Percentiles rank a stretch among this genome's conserved stretches.
Evolutionary conservation across 257 asterid species (phyloP).

Genomic region (Solanum chiquidenum): DNA sequence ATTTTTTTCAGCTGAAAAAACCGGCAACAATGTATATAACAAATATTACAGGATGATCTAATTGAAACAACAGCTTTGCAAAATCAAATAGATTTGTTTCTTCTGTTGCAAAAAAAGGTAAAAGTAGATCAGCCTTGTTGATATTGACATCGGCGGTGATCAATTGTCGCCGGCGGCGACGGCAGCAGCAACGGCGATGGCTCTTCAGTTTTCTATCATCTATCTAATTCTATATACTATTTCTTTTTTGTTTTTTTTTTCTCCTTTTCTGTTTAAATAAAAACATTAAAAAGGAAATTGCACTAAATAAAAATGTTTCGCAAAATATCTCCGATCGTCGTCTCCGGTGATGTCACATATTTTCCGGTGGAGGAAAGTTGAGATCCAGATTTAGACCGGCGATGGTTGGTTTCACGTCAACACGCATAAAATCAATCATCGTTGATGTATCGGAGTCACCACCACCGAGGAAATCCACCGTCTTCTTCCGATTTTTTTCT

Average conservation of each 20-base stretch:
- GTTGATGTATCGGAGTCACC: constrained; percentile 12
- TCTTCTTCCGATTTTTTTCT: background rate
- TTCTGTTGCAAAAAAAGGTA: background rate
- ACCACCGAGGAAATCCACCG: constrained; percentile 1
- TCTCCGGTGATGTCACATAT: background rate
- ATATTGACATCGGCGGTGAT: background rate
- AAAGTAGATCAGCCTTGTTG: background rate
- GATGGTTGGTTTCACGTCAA: background rate
- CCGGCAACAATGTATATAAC: background rate
- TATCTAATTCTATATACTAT: background rate
- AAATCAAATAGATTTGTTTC: background rate
- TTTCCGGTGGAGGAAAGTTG: constrained; percentile 14
- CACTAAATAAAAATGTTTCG: background rate
- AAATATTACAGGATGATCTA: background rate
- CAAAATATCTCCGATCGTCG: background rate
- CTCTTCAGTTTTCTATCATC: background rate
- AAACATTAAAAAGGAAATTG: background rate
- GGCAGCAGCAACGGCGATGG: background rate
- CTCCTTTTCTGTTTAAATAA: background rate
- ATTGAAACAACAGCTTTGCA: background rate
- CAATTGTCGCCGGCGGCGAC: background rate
- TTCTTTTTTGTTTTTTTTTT: background rate
- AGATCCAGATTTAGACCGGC: constrained; percentile 9
- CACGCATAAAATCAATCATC: constrained; percentile 10
- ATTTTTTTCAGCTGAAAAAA: background rate